Evolutionary conservation across 768 basidiomycete species (phyloP).

Genomic region (Thelephora ganbajun): DNA sequence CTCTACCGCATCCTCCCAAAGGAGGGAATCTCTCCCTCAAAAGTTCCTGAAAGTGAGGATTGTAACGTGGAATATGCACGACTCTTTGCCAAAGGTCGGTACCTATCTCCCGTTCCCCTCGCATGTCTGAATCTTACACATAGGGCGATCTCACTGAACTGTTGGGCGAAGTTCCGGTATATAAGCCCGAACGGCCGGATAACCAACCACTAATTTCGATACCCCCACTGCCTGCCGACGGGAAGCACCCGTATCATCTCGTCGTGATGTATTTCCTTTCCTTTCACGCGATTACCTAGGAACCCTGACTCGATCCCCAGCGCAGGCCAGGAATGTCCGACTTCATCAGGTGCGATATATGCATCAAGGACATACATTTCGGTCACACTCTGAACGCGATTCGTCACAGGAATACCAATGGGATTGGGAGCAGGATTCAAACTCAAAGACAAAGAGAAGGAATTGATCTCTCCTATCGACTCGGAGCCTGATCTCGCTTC

Average conservation of each 20-base stretch:
- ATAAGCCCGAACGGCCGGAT: slow-evolving; percentile 15
- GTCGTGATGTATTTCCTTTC: slow-evolving; percentile 42
- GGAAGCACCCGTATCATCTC: slow-evolving; percentile 59
- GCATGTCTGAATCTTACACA: neutral
- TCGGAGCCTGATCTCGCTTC: slow-evolving; percentile 15
- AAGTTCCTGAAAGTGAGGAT: slow-evolving; percentile 54
- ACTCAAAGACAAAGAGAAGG: slow-evolving; percentile 38
- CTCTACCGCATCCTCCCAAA: neutral
- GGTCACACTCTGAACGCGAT: neutral
- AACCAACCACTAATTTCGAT: slow-evolving; percentile 18
- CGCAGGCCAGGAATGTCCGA: slow-evolving; percentile 72
- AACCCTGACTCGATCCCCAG: slow-evolving; percentile 22
- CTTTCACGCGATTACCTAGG: slow-evolving; percentile 6
- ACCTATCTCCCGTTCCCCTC: neutral
- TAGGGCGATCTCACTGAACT: slow-evolving; percentile 67
- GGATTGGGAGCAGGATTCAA: slow-evolving; percentile 69
- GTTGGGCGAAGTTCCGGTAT: slow-evolving; percentile 43
- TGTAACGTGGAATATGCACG: slow-evolving; percentile 80
- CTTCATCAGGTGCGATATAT: slow-evolving; percentile 39
- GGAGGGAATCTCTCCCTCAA: slow-evolving; percentile 9
- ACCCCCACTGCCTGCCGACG: slow-evolving; percentile 34
- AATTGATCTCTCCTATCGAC: slow-evolving; percentile 22
- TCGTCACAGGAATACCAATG: slow-evolving; percentile 51
- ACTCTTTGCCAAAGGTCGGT: slow-evolving; percentile 58
- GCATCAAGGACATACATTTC: too few relatives aligned